A percentile compares a stretch with the other conserved stretches of the same genome.
phyloP scores from a whole-genome alignment of 495 filamentous ascomycete genomes.

The Beverwykella pulmonaria region DNA sequence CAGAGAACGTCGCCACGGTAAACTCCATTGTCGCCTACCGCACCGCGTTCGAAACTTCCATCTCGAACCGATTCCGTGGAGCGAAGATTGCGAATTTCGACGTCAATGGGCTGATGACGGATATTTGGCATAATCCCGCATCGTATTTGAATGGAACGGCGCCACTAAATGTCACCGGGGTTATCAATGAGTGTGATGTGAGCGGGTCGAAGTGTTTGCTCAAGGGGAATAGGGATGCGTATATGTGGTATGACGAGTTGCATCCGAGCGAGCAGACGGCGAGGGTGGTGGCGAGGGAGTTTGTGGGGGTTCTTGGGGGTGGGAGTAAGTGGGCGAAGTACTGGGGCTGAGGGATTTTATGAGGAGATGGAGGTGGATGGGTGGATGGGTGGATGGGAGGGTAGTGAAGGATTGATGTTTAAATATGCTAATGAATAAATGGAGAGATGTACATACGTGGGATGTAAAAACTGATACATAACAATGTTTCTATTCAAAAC shows the following conservation, averaged over 20 bases:
- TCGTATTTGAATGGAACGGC: constrained; percentile 60
- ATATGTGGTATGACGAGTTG: constrained; percentile 64
- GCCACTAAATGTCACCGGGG: constrained; percentile 66
- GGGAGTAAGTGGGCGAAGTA: constrained; percentile 62
- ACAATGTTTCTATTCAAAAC: too few species aligned
- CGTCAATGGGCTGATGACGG: constrained; percentile 63
- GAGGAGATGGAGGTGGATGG: too few species aligned
- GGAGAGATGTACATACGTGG: not conserved
- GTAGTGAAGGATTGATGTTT: not conserved
- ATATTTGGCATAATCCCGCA: constrained; percentile 63
- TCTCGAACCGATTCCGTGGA: constrained; percentile 57
- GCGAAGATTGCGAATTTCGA: constrained; percentile 66
- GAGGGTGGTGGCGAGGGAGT: constrained; percentile 59
- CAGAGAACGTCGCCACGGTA: constrained; percentile 59
- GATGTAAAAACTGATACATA: too few species aligned
- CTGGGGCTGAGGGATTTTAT: constrained; percentile 42
- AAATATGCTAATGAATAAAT: not conserved
- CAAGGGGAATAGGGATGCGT: constrained; percentile 47
- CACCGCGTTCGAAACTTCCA: constrained; percentile 56
- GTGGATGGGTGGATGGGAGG: too few species aligned
- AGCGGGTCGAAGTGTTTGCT: constrained; percentile 42
- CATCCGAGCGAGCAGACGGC: constrained; percentile 66
- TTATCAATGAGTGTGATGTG: constrained; percentile 56
- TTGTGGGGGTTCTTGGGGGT: constrained; percentile 62
- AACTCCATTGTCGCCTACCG: constrained; percentile 67